Evolutionary conservation across 2,329 filamentous ascomycete species (phyloP), one percentile per base, ranked within the genome.

Genomic region (Fusarium nygamai): DNA sequence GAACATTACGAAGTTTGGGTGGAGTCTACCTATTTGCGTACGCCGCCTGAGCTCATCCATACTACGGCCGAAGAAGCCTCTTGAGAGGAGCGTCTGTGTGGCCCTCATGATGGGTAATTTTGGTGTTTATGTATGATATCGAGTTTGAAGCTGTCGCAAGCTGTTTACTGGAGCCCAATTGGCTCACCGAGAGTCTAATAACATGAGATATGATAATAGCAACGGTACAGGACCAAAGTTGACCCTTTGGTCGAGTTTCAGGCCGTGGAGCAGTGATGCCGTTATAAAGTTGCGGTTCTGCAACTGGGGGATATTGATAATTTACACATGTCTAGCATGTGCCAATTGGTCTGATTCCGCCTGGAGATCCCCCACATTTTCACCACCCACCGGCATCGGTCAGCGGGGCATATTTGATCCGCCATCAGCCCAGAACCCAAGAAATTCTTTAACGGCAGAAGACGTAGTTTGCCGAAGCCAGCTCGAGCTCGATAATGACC

Each of bases 1-100:
- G 17, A 8, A 27, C 5, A 7, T 10, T 14, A 2, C 3, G 5
- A 11, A 13, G 3, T 8, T 8, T 9, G 6, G 4, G 24, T 10
- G 13, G 7, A 13, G 13, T 4, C 13, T 83, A 91, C 90, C 87
- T 75, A 91, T 88, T 27, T 83, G 83, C 5, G 89, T 86, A 47
- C 89, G 84, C 48, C 90, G 85, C 78, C 86, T 88, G 69, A 92
- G 85, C 79, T 92, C 90, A 57, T 92, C 89, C 43, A 90, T 53
- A 76, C 89, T 92, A 47, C 90, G 86, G 65, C 84, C 84, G 75
- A 87, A 83, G 78, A 92, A 90, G 82, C 88, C 86, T 80, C 86
- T 89, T 69, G 82, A 81, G 38, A 88, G 81, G 62, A 81, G 77
- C 6, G 81, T 79, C 24, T 82, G 79, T 27, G 88, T 85, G 22